Conservation (phyloP, 345 rosid species). For the Brassica napus region DNA sequence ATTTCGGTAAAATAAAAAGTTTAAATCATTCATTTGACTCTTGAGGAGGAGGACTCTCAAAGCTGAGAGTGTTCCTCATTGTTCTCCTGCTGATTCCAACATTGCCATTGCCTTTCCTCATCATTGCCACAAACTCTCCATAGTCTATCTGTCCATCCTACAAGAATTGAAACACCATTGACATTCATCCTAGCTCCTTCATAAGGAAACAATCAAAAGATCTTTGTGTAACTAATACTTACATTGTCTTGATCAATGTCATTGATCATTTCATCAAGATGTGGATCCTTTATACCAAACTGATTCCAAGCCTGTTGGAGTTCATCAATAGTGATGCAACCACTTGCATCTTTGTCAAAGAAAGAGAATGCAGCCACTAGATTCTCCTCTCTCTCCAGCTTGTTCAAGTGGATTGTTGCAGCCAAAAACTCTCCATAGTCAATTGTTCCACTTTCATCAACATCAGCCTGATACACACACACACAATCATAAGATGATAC, state of each 20-base stretch:
- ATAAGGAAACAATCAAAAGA: conserved; percentile 4
- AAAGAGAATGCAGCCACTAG: conserved; percentile 64
- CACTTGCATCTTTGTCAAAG: conserved; percentile 78
- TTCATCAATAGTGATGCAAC: conserved; percentile 77
- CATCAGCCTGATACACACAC: conserved; percentile 57
- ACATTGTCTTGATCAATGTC: conserved; percentile 68
- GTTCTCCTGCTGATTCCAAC: conserved; percentile 32
- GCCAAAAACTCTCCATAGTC: conserved; percentile 81
- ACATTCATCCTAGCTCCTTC: conserved; percentile 2
- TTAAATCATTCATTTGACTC: conserved; percentile 15
- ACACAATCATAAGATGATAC: not conserved
- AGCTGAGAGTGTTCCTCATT: not conserved
- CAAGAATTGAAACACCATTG: conserved; percentile 2
- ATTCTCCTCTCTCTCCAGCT: conserved; percentile 78
- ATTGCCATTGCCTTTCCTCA: conserved; percentile 70
- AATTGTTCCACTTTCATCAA: conserved; percentile 73
- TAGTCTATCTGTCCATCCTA: conserved; percentile 80
- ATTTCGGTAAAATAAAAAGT: not conserved
- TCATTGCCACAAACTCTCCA: conserved; percentile 75
- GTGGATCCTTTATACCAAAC: too few relatives aligned
- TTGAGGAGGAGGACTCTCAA: conserved; percentile 44
- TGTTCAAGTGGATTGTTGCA: conserved; percentile 77
- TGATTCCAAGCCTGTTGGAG: too few relatives aligned
- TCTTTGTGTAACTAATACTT: not conserved
- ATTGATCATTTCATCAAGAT: too few relatives aligned